Percentiles rank a stretch among this genome's conserved stretches.
phyloP scores from a whole-genome alignment of 2,329 filamentous ascomycete genomes.

The Fusarium verticillioides region DNA sequence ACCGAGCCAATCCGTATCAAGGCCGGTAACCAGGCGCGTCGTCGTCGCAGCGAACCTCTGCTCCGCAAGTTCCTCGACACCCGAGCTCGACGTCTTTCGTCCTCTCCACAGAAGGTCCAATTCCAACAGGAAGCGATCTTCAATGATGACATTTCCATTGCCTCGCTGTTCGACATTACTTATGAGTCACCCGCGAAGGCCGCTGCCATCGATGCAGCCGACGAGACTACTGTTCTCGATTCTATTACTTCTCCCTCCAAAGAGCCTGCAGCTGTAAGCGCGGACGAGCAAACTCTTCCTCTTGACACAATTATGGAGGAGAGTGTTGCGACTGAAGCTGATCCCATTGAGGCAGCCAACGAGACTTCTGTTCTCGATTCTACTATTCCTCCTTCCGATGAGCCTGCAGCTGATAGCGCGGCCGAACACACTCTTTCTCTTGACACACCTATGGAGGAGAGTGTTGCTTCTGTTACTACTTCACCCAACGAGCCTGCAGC shows the following conservation, averaged over 20 bases:
- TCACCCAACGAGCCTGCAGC: not conserved
- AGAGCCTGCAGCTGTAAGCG: not conserved
- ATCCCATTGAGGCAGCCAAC: not conserved
- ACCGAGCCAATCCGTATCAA: conserved; percentile 38
- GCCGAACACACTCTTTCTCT: not conserved
- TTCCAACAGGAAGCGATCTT: conserved; percentile 37
- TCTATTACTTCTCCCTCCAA: not conserved
- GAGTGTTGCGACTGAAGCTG: not conserved
- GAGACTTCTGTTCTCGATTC: not conserved
- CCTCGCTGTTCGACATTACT: conserved; percentile 5
- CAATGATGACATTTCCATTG: conserved; percentile 23
- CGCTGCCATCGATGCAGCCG: not conserved
- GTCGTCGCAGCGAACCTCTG: conserved; percentile 51
- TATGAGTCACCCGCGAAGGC: not conserved
- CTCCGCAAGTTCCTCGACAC: conserved; percentile 41
- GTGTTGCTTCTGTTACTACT: not conserved
- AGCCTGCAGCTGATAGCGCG: not conserved
- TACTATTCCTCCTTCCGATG: too few relatives aligned
- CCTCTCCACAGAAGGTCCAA: conserved; percentile 45
- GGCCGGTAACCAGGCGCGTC: conserved; percentile 38
- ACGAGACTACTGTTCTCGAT: not conserved
- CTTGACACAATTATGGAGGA: not conserved
- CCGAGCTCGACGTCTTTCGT: conserved; percentile 43
- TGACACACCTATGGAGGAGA: not conserved
- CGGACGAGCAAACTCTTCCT: not conserved